Conservation (phyloP, 2,329 filamentous ascomycete species). For the Colletotrichum nymphaeae region DNA sequence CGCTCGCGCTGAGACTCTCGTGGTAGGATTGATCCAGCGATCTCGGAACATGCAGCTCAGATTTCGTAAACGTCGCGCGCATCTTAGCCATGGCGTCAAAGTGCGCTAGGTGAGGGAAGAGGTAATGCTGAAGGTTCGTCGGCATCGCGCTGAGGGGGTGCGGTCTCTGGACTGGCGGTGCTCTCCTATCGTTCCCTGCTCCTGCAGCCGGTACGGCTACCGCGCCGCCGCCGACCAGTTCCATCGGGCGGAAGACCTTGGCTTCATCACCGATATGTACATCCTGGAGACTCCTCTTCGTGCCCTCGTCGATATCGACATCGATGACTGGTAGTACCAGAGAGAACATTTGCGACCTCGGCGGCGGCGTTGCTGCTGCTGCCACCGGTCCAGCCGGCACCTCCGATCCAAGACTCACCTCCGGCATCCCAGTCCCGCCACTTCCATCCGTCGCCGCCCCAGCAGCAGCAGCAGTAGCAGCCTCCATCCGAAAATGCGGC, state of each 20-base stretch:
- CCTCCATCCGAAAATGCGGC: conserved; percentile 34
- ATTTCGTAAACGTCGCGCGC: conserved; percentile 34
- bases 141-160: conserved; percentile 34
- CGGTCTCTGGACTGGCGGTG: background rate
- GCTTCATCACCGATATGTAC: conserved; percentile 31
- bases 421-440: background rate
- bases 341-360: conserved; percentile 30
- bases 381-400: background rate
- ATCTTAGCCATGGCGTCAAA: conserved; percentile 36
- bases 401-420: background rate
- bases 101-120: conserved; percentile 36
- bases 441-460: background rate
- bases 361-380: background rate
- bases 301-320: conserved; percentile 36
- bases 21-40: conserved; percentile 37
- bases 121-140: conserved; percentile 35
- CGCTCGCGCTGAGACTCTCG: conserved; percentile 30
- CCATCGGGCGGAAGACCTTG: background rate
- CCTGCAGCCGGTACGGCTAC: background rate
- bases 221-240: background rate
- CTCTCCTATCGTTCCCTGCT: conserved; percentile 5
- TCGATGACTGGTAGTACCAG: conserved; percentile 35
- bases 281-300: conserved; percentile 26
- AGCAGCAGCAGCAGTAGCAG: background rate
- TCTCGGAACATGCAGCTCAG: conserved; percentile 35